Evolutionary conservation across 2,329 filamentous ascomycete genomes (phyloP).

Genomic region (Ciborinia camelliae): DNA sequence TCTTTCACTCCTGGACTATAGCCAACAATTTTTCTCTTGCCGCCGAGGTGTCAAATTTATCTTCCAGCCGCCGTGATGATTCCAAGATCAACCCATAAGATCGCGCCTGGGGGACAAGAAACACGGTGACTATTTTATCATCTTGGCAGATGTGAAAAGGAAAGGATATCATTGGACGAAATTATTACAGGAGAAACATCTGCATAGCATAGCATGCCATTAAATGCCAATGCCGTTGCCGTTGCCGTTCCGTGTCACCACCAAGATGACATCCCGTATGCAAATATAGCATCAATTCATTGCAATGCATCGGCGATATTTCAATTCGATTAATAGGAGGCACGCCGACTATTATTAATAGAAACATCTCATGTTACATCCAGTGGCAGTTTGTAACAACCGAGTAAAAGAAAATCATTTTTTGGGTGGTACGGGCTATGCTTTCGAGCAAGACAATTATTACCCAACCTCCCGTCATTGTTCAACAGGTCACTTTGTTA

Average conservation of each 20-base stretch:
- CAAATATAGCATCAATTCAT: neutral
- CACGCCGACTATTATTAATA: no score
- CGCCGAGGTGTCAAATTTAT: constrained; percentile 2
- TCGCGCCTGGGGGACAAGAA: neutral
- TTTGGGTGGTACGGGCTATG: no score
- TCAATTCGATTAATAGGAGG: neutral
- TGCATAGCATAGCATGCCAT: neutral
- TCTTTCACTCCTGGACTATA: no score
- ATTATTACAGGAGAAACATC: neutral
- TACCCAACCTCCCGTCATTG: no score
- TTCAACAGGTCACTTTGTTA: no score
- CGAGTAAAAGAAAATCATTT: neutral
- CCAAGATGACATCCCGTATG: neutral
- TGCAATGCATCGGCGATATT: neutral
- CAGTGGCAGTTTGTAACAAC: neutral
- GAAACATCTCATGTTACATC: neutral
- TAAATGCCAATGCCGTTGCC: neutral
- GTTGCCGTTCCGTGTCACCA: neutral
- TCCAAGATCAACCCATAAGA: neutral
- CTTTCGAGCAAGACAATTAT: no score
- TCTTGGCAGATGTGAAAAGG: neutral
- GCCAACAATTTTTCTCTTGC: neutral
- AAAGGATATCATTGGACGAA: neutral
- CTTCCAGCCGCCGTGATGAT: constrained; percentile 9
- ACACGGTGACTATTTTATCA: neutral